A percentile compares a stretch with the other conserved stretches of the same genome.
Evolutionary conservation across 768 basidiomycete species (phyloP).

Genomic region (Dendrothele bispora): DNA sequence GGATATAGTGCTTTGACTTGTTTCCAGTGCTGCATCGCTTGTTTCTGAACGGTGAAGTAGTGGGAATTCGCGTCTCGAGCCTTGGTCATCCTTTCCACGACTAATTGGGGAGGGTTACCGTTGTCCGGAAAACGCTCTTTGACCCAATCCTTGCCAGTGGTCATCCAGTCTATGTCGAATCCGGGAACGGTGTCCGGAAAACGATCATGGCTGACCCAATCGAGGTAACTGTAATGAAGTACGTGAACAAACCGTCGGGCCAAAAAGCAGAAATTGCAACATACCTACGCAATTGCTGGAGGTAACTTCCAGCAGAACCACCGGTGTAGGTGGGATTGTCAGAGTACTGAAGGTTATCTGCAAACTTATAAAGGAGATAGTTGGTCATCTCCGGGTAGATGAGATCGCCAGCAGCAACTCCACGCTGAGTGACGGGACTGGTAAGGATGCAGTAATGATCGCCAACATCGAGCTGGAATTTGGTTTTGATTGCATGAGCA

Average conservation of each 20-base stretch:
- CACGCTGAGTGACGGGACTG: conserved; percentile 6
- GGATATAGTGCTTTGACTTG: not conserved
- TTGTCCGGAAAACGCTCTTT: not conserved
- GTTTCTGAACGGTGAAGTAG: not conserved
- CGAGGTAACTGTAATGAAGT: not conserved
- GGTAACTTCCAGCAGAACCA: too few relatives aligned
- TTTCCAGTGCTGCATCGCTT: not conserved
- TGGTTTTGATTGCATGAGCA: conserved; percentile 3
- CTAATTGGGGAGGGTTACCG: not conserved
- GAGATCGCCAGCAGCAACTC: conserved; percentile 2
- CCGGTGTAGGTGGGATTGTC: too few relatives aligned
- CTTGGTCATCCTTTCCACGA: not conserved
- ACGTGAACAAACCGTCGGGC: not conserved
- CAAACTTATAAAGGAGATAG: conserved; percentile 6
- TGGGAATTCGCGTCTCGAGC: not conserved
- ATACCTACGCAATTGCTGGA: conserved; percentile 8
- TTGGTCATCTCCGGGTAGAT: not conserved
- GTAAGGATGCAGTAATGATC: conserved; percentile 4
- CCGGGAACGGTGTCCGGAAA: not conserved
- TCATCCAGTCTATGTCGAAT: not conserved
- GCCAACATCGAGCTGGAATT: conserved; percentile 6
- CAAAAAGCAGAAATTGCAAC: not conserved
- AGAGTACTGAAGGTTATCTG: conserved; percentile 4
- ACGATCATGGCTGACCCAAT: not conserved
- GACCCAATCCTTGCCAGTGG: not conserved